Base-by-base conservation (phyloP, 192 early-diverging fungal species). In the Phlyctochytrium bullatum region DNA sequence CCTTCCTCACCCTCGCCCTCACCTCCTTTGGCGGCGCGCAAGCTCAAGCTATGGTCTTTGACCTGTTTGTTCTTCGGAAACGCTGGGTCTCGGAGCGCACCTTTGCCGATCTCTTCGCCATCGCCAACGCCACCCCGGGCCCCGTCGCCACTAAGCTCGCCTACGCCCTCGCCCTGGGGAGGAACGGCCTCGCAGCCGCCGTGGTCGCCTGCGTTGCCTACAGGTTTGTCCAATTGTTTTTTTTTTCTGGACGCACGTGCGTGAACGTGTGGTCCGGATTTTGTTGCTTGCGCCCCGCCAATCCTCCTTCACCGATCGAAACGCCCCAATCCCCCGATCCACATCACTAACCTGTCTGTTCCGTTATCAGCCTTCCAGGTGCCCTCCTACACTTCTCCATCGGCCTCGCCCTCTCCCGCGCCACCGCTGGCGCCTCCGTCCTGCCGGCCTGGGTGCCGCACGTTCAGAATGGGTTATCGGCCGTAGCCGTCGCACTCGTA, bases 31-130 rank as follows among this genome's bases (percentile, higher is more conserved):
- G n/a, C n/a, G n/a, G n/a, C n/a, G n/a, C n/a, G n/a, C n/a, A n/a
- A n/a, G n/a, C n/a, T 57, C 75, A 88, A 24, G 86, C 80, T 25
- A 64, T 89, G 31, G 66, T 88, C 4, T 75, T 82, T 53, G 75
- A 84, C 34, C 64, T 78, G 27, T 83, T 87, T 73, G 86, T 89
- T 10, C 68, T 61, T 23, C 74, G 76, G 35, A 71, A 78, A 34
- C 28, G 78, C 34, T 88, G 85, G 86, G 54, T 90, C 36, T 50
- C 60, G 3, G 84, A 78, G 23, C 66, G 70, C 20, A 75, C 78
- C 40, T 90, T 89, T 66, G 76, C 83, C 23, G 89, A 90, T 61
- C 74, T 89, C 34, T 88, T 88, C 70, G 80, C 81, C 4, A 84
- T 89, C 61, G 75, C 79, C 29, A 79, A 88, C 63, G 80, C 88